Evolutionary conservation across 352 stramenopile species (phyloP), one percentile per base, ranked within the genome.

Genomic region (Phytophthora macrochlamydospora): DNA sequence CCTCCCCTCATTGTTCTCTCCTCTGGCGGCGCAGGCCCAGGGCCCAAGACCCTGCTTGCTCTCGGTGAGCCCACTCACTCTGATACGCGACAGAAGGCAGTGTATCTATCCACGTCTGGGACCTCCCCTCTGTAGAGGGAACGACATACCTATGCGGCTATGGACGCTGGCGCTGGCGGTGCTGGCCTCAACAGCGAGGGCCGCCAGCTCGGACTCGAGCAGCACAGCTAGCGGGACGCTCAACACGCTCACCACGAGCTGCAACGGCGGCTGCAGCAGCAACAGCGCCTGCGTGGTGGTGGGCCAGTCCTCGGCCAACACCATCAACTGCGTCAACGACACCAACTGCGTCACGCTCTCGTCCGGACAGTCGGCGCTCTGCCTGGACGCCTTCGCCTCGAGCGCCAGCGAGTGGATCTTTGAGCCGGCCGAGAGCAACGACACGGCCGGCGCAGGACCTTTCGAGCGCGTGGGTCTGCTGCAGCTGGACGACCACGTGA

Each of bases 171-270:
- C 29, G 33, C 30, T 76, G 35, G 48, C 43, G 31, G 59, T 51
- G 35, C 48, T 49, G 29, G 42, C 18, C 51, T 37, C 13, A 33
- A 33, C 45, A 38, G 49, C 49, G 8, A 24, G 28, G 12, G 37
- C 49, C 12, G 49, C 67, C 32, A 60, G 33, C 46, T 67, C 59
- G 7, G 45, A 53, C 14, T 67, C 60, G 43, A 68, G 51, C 51
- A 18, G 51, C 51, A 18, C 38, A 3, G 50, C 46, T 14, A 75
- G 56, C 38, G 61, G 62, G 7, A 75, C 72, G 40, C 78, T 87
- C 59, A 93, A 91, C 69, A 91, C 82, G 51, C 68, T 93, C 44
- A 91, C 82, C 38, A 93, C 85, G 48, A 90, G 80, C 59, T 93
- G 85, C 67, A 90, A 86, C 54, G 85, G 85, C 50, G 82, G 73